These are phyloP conservation scores for Cavenderia fasciculata DNA, from an alignment of 78 protist species.

Conservation along the genomic window DNA sequence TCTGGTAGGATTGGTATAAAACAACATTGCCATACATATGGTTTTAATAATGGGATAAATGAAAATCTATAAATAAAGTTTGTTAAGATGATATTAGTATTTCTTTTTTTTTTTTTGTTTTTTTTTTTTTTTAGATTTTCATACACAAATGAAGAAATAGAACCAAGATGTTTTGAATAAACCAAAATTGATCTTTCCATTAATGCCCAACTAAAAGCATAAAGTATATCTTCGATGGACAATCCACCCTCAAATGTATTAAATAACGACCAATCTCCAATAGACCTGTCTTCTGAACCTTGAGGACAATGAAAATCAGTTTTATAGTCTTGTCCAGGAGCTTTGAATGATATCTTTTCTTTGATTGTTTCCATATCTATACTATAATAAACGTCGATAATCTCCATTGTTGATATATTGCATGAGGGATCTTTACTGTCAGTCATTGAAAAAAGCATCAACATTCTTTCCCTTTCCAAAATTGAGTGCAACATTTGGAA, in stretches of 20 bases:
- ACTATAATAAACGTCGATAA: slow-evolving; percentile 41
- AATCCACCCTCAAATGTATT: slow-evolving; percentile 6
- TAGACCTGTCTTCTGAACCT: slow-evolving; percentile 57
- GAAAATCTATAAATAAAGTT: slow-evolving; percentile 19
- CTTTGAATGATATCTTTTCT: slow-evolving; percentile 61
- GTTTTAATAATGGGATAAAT: slow-evolving; percentile 58
- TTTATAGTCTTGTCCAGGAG: slow-evolving; percentile 55
- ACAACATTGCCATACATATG: slow-evolving; percentile 77
- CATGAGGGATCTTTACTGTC: slow-evolving; percentile 31
- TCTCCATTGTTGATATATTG: slow-evolving; percentile 24
- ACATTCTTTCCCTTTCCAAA: slow-evolving; percentile 73
- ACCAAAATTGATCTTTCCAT: slow-evolving; percentile 63
- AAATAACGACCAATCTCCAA: slow-evolving; percentile 77
- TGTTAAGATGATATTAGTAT: background rate
- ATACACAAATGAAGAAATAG: slow-evolving; percentile 28
- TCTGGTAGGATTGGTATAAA: slow-evolving; percentile 73
- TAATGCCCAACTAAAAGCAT: slow-evolving; percentile 24
- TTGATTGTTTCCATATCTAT: slow-evolving; percentile 41
- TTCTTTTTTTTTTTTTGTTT: background rate
- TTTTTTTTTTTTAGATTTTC: background rate
- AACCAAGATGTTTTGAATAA: slow-evolving; percentile 52
- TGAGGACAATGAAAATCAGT: slow-evolving; percentile 70
- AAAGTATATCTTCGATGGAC: slow-evolving; percentile 56
- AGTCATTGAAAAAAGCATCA: slow-evolving; percentile 49
- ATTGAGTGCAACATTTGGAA: slow-evolving; percentile 68